phyloP scores from a whole-genome alignment of 1,284 basidiomycete genomes.

The Malassezia globosa region DNA sequence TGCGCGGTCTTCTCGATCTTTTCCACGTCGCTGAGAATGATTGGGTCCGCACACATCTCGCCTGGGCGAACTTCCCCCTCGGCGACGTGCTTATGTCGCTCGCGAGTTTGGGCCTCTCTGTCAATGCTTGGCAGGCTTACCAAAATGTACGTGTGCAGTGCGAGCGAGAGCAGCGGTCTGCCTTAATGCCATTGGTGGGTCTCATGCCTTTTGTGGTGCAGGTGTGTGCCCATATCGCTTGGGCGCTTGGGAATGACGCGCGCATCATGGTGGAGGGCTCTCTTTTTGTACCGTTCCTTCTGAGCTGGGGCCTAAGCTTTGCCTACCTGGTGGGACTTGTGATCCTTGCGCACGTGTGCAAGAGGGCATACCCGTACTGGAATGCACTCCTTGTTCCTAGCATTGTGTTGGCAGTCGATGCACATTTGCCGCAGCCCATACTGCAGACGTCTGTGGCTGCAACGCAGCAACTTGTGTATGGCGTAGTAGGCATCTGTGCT shows the following conservation, averaged over 20 bases:
- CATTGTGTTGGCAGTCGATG: slow-evolving; percentile 66
- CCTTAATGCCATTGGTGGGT: slow-evolving; percentile 57
- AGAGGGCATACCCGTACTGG: slow-evolving; percentile 71
- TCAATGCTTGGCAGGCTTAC: slow-evolving; percentile 63
- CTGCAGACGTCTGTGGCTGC: slow-evolving; percentile 58
- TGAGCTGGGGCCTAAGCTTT: slow-evolving; percentile 77
- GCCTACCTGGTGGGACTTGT: slow-evolving; percentile 67
- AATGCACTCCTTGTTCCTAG: slow-evolving; percentile 78
- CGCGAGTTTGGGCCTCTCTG: slow-evolving; percentile 60
- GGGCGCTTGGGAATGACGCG: slow-evolving; percentile 55
- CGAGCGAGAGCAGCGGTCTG: slow-evolving; percentile 25
- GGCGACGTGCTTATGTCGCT: slow-evolving; percentile 83
- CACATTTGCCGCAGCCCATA: slow-evolving; percentile 50
- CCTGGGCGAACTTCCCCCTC: slow-evolving; percentile 58
- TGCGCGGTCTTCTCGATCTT: slow-evolving; percentile 59
- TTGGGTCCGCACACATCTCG: slow-evolving; percentile 37
- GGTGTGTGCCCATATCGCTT: slow-evolving; percentile 60
- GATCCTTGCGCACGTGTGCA: slow-evolving; percentile 85
- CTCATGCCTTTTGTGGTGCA: slow-evolving; percentile 70
- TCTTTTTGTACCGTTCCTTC: slow-evolving; percentile 71
- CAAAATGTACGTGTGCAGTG: slow-evolving; percentile 26
- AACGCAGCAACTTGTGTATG: slow-evolving; percentile 60
- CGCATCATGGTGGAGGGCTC: slow-evolving; percentile 26
- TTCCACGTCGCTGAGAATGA: slow-evolving; percentile 54
- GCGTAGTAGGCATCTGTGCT: slow-evolving; percentile 59